Base-by-base conservation (phyloP, 2,329 filamentous ascomycete species). In the Xylariaceae sp. region DNA sequence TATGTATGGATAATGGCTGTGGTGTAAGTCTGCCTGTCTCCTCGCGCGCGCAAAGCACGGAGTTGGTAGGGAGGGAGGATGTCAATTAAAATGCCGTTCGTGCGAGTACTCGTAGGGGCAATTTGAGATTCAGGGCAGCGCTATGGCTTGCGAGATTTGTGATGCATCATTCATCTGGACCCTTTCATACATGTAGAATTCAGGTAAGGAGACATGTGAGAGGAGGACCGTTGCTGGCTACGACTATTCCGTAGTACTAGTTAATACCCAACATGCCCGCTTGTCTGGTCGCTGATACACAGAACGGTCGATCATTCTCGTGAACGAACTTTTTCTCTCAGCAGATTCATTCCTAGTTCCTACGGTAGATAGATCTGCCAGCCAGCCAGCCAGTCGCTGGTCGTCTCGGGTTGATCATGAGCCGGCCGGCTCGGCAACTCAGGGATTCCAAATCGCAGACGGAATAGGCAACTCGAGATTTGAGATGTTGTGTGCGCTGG, bases 391-490 rank as follows among this genome's bases (percentile, higher is more conserved):
- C 34, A 50, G n/a, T 51, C 49, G 49, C 23, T 51, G 11, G 17
- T 51, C 48, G 47, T 59, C 48, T 54, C 10, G 52, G 49, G 59
- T 63, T 62, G 60, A 60, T 62, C 57, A 62, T 62, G 34, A 50
- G 44, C 52, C 53, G 49, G 57, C 56, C 56, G 49, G 57, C 56
- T 54, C 59, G 57, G 55, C 55, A 45, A 52, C 37, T 35, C 15
- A 18, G 23, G 17, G 52, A 64, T 64, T 64, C 62, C 62, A 64
- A 64, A 64, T 64, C 53, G 5, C 5, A n/a, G 13, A 11, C 41
- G 41, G 13, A 45, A 45, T 45, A 45, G 13, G 10, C 41, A 45
- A 45, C 23, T 30, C 23, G 13, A n/a, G 41, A 45, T 45, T 45
- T 45, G 41, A 45, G 41, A 45, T 45, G 10, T 30, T 30, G 23